Evolutionary conservation across 495 filamentous ascomycete genomes (phyloP), one percentile per base, ranked within the genome.

Genomic region (Daldinia caldariorum): DNA sequence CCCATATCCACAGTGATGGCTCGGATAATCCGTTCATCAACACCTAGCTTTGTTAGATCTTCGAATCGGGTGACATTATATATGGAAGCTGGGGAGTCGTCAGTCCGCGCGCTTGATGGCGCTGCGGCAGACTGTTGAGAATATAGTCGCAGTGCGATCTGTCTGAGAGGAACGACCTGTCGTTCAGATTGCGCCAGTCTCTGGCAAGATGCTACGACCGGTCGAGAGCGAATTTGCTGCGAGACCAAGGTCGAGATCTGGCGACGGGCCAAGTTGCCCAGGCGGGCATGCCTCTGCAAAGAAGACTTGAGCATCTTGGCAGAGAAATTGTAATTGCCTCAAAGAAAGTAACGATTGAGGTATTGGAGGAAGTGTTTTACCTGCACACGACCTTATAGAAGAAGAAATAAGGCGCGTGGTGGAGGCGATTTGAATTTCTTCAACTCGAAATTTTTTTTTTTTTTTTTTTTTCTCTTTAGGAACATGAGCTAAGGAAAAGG

Each of bases 1-100:
- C 83, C 79, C 91, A 97, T 95, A 18, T 87, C 84, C 22, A 85
- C 66, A 0, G 88, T 92, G 71, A 98, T 88, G 47, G 89, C 88
- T 6, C 83, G 66, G 61, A 97, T 84, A 51, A 98, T 79, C 37
- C 79, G 81, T 4, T 76, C 67, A 71, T 94, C 79, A 35, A 98
- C 87, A 13, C 86, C 86, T 26, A 87, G 78, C 4, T 83, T 80
- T 29, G 77, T 78, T 32, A 99, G 82, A 39, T 97, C 89, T 3
- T 82, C 73, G 75, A 99, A 99, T 41, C 83, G 83, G 18, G 89
- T 91, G 72, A 92, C 77, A 35, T 71, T 70, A 7, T 64, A 71
- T n/a, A 66, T 39, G 12, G 63, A 31, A 51, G 58, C 71, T 5
- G 60, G 32, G 16, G 74, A 63, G 26, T 72, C 20, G 43, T 60